phyloP scores from a whole-genome alignment of 495 filamentous ascomycete species.

The Aspergillus cavernicola region DNA sequence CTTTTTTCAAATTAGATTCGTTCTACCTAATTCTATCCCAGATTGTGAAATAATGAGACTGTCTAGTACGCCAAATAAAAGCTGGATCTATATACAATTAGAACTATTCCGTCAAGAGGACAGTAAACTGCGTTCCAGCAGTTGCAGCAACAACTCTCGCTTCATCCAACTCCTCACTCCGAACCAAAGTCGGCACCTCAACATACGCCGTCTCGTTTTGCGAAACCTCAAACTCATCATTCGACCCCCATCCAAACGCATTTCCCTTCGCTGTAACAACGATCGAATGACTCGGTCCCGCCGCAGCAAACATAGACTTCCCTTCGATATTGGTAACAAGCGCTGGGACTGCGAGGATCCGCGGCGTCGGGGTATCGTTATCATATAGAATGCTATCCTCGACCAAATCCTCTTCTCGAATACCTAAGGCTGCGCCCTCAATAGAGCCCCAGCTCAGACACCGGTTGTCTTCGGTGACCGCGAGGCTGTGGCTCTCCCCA shows the following conservation, averaged over 20 bases:
- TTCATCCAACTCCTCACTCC: slow-evolving; percentile 57
- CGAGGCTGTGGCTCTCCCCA: slow-evolving; percentile 65
- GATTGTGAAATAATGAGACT: no score
- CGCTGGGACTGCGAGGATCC: slow-evolving; percentile 53
- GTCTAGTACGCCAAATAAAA: no score
- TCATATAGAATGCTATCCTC: background rate
- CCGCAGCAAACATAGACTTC: slow-evolving; percentile 28
- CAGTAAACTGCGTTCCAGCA: slow-evolving; percentile 63
- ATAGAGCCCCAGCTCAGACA: slow-evolving; percentile 67
- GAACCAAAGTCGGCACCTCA: slow-evolving; percentile 54
- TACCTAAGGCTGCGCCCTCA: slow-evolving; percentile 60
- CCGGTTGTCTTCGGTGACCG: slow-evolving; percentile 56
- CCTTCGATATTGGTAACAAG: slow-evolving; percentile 29
- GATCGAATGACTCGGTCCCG: slow-evolving; percentile 57
- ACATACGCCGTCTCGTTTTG: slow-evolving; percentile 59
- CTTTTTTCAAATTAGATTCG: no score
- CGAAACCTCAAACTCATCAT: slow-evolving; percentile 63
- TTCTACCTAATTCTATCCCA: no score
- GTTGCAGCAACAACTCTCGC: slow-evolving; percentile 56
- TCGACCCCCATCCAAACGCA: slow-evolving; percentile 71
- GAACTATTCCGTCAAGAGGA: no score
- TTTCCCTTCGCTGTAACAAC: slow-evolving; percentile 55
- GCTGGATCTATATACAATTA: no score
- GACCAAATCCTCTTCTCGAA: slow-evolving; percentile 44
- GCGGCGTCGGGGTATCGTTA: background rate